Percentiles rank a stretch among this genome's conserved stretches.
phyloP scores from a whole-genome alignment of 345 rosid species.

The Crucihimalaya himalaica region DNA sequence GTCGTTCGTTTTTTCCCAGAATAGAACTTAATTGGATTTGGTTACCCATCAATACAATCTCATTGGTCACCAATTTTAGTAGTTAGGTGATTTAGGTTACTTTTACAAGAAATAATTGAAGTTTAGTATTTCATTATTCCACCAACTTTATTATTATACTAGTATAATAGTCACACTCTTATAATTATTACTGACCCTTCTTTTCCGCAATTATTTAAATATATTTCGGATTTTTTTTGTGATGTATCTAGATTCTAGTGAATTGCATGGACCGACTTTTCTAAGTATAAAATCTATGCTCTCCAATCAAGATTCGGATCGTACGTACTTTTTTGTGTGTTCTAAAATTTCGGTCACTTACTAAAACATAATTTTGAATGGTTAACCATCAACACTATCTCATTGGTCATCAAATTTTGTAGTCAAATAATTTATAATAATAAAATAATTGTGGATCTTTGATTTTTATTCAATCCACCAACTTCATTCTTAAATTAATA shows the following conservation, averaged over 20 bases:
- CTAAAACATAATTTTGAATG: constrained; percentile 5
- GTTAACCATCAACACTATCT: constrained; percentile 21
- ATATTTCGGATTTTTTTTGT: background rate
- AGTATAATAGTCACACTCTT: constrained; percentile 16
- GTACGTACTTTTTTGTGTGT: constrained; percentile 32
- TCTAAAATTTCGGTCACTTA: constrained; percentile 4
- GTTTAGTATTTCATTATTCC: constrained; percentile 19
- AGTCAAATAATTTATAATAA: background rate
- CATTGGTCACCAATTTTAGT: constrained; percentile 27
- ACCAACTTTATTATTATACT: constrained; percentile 19
- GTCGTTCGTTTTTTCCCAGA: background rate
- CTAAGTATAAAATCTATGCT: background rate
- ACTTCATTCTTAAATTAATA: no score
- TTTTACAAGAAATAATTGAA: constrained; percentile 27
- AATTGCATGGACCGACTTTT: constrained; percentile 10
- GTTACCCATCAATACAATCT: constrained; percentile 31
- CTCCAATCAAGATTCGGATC: constrained; percentile 1
- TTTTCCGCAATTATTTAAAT: background rate
- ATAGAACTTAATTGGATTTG: constrained; percentile 38
- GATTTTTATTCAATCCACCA: no score
- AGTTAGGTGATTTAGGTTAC: constrained; percentile 29
- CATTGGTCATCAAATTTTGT: constrained; percentile 27
- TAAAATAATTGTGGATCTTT: background rate
- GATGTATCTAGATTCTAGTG: constrained; percentile 26
- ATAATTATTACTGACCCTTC: constrained; percentile 5